Evolutionary conservation across 1,284 basidiomycete genomes (phyloP).

Genomic region (Xerocomus tenax): DNA sequence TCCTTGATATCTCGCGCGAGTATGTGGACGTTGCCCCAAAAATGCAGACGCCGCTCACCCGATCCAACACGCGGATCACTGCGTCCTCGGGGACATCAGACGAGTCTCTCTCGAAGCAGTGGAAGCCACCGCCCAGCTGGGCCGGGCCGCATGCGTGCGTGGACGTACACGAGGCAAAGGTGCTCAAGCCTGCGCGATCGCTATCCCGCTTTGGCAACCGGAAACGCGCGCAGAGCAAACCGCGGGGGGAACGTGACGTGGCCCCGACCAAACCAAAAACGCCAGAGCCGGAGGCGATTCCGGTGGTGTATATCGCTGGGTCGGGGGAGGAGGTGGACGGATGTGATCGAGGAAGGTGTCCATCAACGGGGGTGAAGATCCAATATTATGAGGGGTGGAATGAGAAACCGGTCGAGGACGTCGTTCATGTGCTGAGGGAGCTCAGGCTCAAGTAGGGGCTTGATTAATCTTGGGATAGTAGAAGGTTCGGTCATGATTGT

Average conservation of each 20-base stretch:
- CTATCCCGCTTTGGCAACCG: background rate
- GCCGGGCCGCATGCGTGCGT: slow-evolving; percentile 5
- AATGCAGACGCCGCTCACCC: background rate
- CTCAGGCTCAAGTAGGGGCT: slow-evolving; percentile 16
- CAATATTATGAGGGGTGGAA: slow-evolving; percentile 19
- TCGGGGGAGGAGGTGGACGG: background rate
- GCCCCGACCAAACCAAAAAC: background rate
- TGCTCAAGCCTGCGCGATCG: background rate
- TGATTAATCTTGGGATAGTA: background rate
- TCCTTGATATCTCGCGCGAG: background rate
- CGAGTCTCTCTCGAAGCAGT: slow-evolving; percentile 2
- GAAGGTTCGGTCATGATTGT: background rate
- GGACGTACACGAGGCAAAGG: background rate
- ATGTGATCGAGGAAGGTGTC: background rate
- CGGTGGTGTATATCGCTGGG: background rate
- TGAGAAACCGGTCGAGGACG: slow-evolving; percentile 21
- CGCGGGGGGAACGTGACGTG: background rate
- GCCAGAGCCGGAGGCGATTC: background rate
- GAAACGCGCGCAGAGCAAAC: background rate
- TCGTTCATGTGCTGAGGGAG: slow-evolving; percentile 25
- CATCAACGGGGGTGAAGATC: slow-evolving; percentile 10
- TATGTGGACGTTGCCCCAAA: background rate
- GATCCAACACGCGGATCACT: slow-evolving; percentile 1
- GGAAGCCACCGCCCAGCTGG: slow-evolving; percentile 22
- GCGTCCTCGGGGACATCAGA: slow-evolving; percentile 7